phyloP scores from a whole-genome alignment of 495 filamentous ascomycete genomes.

The Astrothelium subdiscretum region DNA sequence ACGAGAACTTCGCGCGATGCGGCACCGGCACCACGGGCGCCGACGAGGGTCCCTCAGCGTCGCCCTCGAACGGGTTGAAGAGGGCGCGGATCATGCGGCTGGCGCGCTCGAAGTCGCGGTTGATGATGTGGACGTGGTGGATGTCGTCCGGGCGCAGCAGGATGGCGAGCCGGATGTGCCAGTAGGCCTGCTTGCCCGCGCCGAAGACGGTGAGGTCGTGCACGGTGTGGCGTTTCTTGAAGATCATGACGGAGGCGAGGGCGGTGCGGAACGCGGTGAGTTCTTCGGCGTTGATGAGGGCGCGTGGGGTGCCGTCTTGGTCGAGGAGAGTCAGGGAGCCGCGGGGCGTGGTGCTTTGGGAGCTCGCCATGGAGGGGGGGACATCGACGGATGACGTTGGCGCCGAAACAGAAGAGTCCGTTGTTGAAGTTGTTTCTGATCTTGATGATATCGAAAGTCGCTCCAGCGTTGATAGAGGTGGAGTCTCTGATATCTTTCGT shows the following conservation, averaged over 20 bases:
- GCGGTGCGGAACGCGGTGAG: constrained; percentile 92
- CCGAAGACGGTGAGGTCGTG: constrained; percentile 76
- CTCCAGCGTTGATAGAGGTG: constrained; percentile 9
- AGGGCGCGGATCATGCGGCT: constrained; percentile 45
- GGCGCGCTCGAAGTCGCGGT: constrained; percentile 55
- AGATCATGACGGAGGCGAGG: constrained; percentile 61
- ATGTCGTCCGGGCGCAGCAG: constrained; percentile 61
- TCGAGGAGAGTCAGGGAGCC: constrained; percentile 70
- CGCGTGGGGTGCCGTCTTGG: constrained; percentile 55
- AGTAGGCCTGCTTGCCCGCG: constrained; percentile 83
- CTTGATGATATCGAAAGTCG: constrained; percentile 18
- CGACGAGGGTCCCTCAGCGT: constrained; percentile 5
- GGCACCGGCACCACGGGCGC: constrained; percentile 7
- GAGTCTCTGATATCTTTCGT: background rate
- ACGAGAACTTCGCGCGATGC: constrained; percentile 12
- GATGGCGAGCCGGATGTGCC: constrained; percentile 79
- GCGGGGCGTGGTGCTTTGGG: constrained; percentile 46
- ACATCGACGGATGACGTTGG: constrained; percentile 20
- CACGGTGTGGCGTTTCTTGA: constrained; percentile 56
- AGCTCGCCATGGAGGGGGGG: background rate
- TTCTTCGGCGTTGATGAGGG: constrained; percentile 72
- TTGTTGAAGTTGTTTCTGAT: constrained; percentile 7
- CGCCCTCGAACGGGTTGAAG: constrained; percentile 31
- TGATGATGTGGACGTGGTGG: constrained; percentile 67
- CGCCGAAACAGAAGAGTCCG: constrained; percentile 19